Conservation (phyloP, 2,329 filamentous ascomycete genomes). For the Apiospora koreana region DNA sequence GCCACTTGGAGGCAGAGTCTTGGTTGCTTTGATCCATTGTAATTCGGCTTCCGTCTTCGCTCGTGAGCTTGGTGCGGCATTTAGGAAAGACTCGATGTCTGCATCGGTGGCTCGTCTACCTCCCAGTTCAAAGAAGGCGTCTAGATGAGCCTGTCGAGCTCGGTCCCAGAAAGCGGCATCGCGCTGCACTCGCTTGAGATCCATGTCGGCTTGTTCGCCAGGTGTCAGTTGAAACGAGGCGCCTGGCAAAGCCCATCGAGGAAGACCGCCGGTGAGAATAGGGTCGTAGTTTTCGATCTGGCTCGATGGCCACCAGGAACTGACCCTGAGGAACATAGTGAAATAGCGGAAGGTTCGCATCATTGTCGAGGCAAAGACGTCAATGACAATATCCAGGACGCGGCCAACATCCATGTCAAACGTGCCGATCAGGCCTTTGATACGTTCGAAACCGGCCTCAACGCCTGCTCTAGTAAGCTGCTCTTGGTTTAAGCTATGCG, state of each 20-base stretch:
- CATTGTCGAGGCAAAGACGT: conserved; percentile 90
- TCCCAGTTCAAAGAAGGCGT: conserved; percentile 89
- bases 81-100: conserved; percentile 50
- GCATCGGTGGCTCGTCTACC: conserved; percentile 65
- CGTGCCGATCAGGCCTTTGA: conserved; percentile 93
- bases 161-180: conserved; percentile 81
- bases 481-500: conserved; percentile 61
- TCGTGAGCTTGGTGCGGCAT: conserved; percentile 50
- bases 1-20: conserved; percentile 78
- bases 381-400: conserved; percentile 89
- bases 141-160: conserved; percentile 73
- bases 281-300: conserved; percentile 42
- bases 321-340: conserved; percentile 85
- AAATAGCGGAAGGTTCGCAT: conserved; percentile 95
- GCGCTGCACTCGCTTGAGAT: conserved; percentile 59
- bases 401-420: conserved; percentile 96
- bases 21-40: conserved; percentile 79
- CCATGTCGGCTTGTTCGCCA: conserved; percentile 63
- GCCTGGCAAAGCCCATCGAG: conserved; percentile 79
- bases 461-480: conserved; percentile 75
- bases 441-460: conserved; percentile 82
- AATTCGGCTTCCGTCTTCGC: conserved; percentile 34
- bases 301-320: conserved; percentile 93
- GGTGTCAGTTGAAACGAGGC: conserved; percentile 37
- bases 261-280: conserved; percentile 66